Base-by-base conservation (phyloP, 352 stramenopile genomes). In the Thalassiosira mediterranea region DNA sequence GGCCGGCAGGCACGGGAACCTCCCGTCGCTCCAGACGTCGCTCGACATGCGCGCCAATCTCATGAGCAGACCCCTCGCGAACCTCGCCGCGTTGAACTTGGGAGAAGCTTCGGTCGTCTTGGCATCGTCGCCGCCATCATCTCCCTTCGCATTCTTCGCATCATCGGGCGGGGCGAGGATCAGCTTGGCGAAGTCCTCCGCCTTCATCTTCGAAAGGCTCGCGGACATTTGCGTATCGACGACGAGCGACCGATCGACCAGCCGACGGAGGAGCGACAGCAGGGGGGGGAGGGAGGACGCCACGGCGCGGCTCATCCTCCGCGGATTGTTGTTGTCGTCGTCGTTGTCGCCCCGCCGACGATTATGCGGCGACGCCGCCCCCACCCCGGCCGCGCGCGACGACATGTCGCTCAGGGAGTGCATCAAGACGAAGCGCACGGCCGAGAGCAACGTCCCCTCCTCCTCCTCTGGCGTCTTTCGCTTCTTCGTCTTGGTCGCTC, bases 351-450 rank as follows among this genome's bases (percentile, higher is more conserved):
- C 17, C n/a, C n/a, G n/a, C n/a, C n/a, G n/a, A n/a, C n/a, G n/a
- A n/a, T n/a, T n/a, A n/a, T n/a, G n/a, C n/a, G n/a, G n/a, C n/a
- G n/a, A n/a, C n/a, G n/a, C n/a, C 15, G 44, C 44, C 8, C 19
- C 10, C 23, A 78, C 60, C 28, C 71, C 72, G 8, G 40, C 47
- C 10, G 74, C 72, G 67, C 68, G 73, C 26, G 48, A 28, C 3
- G 71, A 54, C 74, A 89, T 87, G 66, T 91, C 81, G 13, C 26
- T 37, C 28, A 94, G 71, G 48, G 63, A 67, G 31, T 90, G 69
- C 26, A 76, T 65, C 34, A 92, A 80, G 44, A 94, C 81, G 62
- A 88, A 90, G 11, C 53, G 23, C 28, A 90, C 76, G 57, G 76
- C 81, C 72, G 70, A 77, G 4, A 91, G 65, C 34, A 87, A 31